Evolutionary conservation across 176 grass and related monocot genomes (phyloP).

Genomic region (Oryza officinalis): DNA sequence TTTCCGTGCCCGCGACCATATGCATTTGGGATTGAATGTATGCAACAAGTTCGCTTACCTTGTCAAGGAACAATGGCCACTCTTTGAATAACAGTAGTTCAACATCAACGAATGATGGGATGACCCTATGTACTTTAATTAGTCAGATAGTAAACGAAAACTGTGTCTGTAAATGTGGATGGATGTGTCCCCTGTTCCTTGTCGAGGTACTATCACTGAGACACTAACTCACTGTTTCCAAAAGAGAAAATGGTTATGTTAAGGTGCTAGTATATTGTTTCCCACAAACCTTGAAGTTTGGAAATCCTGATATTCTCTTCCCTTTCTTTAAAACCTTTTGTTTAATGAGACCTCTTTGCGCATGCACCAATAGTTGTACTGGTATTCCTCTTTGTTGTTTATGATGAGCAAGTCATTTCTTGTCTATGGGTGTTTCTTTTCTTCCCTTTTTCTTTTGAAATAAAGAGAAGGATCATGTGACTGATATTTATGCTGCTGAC

Average conservation of each 20-base stretch:
- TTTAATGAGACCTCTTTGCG: slow-evolving; percentile 13
- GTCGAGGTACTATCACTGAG: not conserved
- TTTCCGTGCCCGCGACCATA: not conserved
- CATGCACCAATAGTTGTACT: not conserved
- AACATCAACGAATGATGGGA: not conserved
- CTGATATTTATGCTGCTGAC: slow-evolving; percentile 43
- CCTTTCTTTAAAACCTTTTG: slow-evolving; percentile 1
- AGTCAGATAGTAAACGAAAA: not conserved
- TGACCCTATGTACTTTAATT: not conserved
- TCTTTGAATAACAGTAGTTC: not conserved
- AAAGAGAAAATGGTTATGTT: slow-evolving; percentile 4
- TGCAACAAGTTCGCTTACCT: not conserved
- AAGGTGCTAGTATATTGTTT: not conserved
- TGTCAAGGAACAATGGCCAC: not conserved
- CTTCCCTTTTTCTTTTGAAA: not conserved
- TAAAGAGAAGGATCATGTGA: slow-evolving; percentile 2
- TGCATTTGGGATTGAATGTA: not conserved
- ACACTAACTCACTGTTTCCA: not conserved
- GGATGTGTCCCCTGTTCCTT: not conserved
- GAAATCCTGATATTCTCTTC: not conserved
- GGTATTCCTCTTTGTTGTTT: not conserved
- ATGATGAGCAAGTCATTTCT: slow-evolving; percentile 29
- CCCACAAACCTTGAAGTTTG: not conserved
- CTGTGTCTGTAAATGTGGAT: not conserved
- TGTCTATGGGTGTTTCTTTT: slow-evolving; percentile 4